phyloP scores from a whole-genome alignment of 345 rosid genomes.

The Ricinus communis region DNA sequence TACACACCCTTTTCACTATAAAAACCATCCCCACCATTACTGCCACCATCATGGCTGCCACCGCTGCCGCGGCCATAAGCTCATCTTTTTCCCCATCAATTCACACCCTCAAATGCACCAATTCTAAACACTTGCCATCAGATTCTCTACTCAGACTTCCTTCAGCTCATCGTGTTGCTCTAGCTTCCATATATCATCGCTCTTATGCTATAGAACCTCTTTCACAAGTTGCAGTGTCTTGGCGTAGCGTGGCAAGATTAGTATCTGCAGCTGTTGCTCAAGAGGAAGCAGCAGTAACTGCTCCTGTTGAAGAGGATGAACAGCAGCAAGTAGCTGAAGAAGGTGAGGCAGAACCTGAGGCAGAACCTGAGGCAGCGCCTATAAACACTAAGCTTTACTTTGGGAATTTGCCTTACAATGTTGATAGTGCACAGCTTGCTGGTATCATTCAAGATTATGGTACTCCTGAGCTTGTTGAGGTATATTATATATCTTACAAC shows the following conservation, averaged over 20 bases:
- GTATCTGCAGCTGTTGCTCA: slow-evolving; percentile 48
- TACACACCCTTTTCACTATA: slow-evolving; percentile 10
- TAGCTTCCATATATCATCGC: slow-evolving; percentile 11
- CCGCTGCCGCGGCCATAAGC: slow-evolving; percentile 42
- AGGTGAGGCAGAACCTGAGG: slow-evolving; percentile 19
- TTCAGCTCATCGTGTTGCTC: slow-evolving; percentile 13
- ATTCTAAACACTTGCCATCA: slow-evolving; percentile 25
- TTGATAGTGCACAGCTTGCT: slow-evolving; percentile 93
- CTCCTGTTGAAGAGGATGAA: slow-evolving; percentile 22
- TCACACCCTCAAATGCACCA: slow-evolving; percentile 40
- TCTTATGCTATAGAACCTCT: slow-evolving; percentile 12
- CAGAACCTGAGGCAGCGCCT: neutral
- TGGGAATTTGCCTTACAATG: slow-evolving; percentile 86
- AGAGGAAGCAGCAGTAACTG: slow-evolving; percentile 36
- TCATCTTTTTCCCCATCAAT: slow-evolving; percentile 45
- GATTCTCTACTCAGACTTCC: slow-evolving; percentile 20
- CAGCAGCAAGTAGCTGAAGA: slow-evolving; percentile 23
- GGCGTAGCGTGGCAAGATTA: slow-evolving; percentile 40
- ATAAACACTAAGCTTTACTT: slow-evolving; percentile 77
- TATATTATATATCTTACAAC: slow-evolving; percentile 12
- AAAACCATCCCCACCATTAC: slow-evolving; percentile 29
- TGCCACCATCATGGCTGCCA: slow-evolving; percentile 36
- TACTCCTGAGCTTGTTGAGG: slow-evolving; percentile 82
- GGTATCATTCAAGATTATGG: slow-evolving; percentile 76
- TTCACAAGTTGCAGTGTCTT: slow-evolving; percentile 3